These are phyloP conservation scores for Verticillium tricorpus DNA, from an alignment of 2,329 filamentous ascomycete genomes.

Conservation along the genomic window DNA sequence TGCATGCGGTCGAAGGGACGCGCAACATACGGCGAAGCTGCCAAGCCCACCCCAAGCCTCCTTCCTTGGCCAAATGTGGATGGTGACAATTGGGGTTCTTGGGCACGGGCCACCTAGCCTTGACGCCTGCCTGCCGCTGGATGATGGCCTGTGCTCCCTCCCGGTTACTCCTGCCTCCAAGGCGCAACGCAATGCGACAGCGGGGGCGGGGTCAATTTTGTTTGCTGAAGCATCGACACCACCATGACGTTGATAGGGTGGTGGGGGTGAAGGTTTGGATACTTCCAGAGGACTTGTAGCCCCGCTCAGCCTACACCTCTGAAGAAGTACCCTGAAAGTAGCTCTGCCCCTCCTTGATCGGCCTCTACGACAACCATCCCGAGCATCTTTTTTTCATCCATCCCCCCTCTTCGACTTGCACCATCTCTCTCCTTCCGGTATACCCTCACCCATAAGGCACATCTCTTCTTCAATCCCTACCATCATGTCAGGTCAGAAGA, in stretches of 20 bases:
- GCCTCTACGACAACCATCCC: neutral
- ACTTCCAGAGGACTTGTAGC: neutral
- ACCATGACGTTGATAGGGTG: neutral
- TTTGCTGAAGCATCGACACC: neutral
- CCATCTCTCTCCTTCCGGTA: neutral
- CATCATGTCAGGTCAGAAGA: constrained; percentile 40
- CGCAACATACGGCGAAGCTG: neutral
- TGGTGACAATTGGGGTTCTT: neutral
- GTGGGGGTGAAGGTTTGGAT: neutral
- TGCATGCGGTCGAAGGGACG: neutral
- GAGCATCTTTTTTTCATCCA: neutral
- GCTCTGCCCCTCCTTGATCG: neutral
- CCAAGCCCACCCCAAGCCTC: neutral
- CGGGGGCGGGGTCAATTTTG: neutral
- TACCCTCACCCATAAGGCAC: neutral
- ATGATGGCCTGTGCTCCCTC: neutral
- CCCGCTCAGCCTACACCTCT: neutral
- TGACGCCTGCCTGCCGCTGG: neutral
- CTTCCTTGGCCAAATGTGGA: neutral
- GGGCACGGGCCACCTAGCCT: neutral
- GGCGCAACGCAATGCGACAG: neutral
- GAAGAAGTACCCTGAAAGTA: neutral
- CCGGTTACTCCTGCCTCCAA: neutral
- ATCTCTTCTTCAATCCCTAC: neutral
- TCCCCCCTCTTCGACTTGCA: neutral